phyloP scores from a whole-genome alignment of 306 rosid species.

The Argentina anserina region DNA sequence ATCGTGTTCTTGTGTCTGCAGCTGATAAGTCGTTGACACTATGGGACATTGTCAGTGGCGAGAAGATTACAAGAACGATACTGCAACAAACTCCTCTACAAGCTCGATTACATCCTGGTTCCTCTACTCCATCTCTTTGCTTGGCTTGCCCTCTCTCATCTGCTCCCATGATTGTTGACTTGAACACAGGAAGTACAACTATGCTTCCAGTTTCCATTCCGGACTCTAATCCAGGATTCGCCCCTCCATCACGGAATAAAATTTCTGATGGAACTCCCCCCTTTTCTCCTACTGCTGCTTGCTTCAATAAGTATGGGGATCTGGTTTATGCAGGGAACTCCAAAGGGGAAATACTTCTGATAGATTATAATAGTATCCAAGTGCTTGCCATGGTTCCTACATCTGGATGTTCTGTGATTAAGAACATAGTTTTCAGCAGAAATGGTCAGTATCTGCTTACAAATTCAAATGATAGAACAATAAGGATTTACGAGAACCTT shows the following conservation, averaged over 20 bases:
- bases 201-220: slow-evolving; percentile 67
- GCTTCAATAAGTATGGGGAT: slow-evolving; percentile 77
- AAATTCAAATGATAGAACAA: slow-evolving; percentile 83
- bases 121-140: slow-evolving; percentile 73
- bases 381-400: slow-evolving; percentile 69
- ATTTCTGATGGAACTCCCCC: slow-evolving; percentile 68
- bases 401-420: slow-evolving; percentile 78
- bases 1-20: slow-evolving; percentile 76
- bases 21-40: slow-evolving; percentile 81
- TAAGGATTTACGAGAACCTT: slow-evolving; percentile 89
- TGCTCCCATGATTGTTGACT: slow-evolving; percentile 90
- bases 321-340: slow-evolving; percentile 92
- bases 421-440: slow-evolving; percentile 80
- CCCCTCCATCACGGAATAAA: slow-evolving; percentile 64
- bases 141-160: slow-evolving; percentile 93
- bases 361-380: slow-evolving; percentile 48
- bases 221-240: slow-evolving; percentile 40
- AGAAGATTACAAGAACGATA: slow-evolving; percentile 51
- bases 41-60: slow-evolving; percentile 78
- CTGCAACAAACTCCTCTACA: slow-evolving; percentile 80
- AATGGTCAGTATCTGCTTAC: slow-evolving; percentile 48
- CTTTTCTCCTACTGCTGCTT: slow-evolving; percentile 89
- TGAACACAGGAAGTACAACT: slow-evolving; percentile 62
- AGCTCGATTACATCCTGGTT: slow-evolving; percentile 93
- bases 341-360: slow-evolving; percentile 88